Evolutionary conservation across 2,329 filamentous ascomycete genomes (phyloP).

Genomic region (Lecanoromycetidae sp.): DNA sequence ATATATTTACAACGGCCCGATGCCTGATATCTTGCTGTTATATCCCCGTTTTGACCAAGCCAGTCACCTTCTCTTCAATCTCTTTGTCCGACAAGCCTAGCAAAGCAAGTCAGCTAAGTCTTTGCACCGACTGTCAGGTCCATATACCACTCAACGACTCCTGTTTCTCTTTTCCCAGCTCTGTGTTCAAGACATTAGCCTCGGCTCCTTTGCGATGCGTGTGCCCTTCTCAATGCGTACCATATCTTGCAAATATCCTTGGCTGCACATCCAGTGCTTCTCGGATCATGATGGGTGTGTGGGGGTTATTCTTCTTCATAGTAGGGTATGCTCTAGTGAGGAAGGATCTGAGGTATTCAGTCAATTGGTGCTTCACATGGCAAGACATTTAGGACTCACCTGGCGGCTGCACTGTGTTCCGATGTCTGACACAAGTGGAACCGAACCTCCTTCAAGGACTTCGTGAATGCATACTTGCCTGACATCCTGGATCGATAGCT

Average conservation of each 20-base stretch:
- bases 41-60: conserved; percentile 42
- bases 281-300: conserved; percentile 85
- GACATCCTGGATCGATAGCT: conserved; percentile 52
- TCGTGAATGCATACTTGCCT: conserved; percentile 81
- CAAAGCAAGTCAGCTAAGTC: neutral
- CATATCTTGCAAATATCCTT: conserved; percentile 84
- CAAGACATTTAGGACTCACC: conserved; percentile 43
- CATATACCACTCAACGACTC: conserved; percentile 46
- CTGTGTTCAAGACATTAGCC: conserved; percentile 32
- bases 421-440: conserved; percentile 96
- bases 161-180: conserved; percentile 56
- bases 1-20: conserved; percentile 27
- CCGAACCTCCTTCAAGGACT: conserved; percentile 83
- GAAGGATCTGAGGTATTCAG: conserved; percentile 55
- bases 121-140: neutral
- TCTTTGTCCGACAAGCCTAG: conserved; percentile 56
- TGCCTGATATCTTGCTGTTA: neutral
- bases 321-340: conserved; percentile 83
- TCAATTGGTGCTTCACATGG: neutral
- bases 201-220: conserved; percentile 39
- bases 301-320: conserved; percentile 98
- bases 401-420: conserved; percentile 74
- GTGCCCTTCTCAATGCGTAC: conserved; percentile 37
- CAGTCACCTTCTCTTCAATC: conserved; percentile 56
- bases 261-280: conserved; percentile 78